Conservation (phyloP, 2,329 filamentous ascomycete species). For the Coniochaeta pulveracea region DNA sequence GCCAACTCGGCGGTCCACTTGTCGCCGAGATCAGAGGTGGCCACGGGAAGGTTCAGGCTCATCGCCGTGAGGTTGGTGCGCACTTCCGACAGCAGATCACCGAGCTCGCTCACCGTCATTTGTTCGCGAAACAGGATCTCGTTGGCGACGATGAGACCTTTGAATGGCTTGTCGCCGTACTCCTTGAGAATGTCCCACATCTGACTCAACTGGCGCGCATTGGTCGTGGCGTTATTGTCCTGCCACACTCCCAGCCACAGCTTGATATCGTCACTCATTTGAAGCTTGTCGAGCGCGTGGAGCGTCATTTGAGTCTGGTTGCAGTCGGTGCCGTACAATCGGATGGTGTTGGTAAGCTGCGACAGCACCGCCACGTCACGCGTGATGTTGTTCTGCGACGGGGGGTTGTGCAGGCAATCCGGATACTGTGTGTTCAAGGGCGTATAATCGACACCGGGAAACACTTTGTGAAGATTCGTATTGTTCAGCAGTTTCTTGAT, state of each 20-base stretch:
- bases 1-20: slow-evolving; percentile 70
- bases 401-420: slow-evolving; percentile 62
- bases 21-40: slow-evolving; percentile 80
- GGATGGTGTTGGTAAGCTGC: slow-evolving; percentile 77
- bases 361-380: slow-evolving; percentile 82
- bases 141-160: slow-evolving; percentile 72
- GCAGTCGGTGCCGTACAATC: slow-evolving; percentile 91
- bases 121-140: slow-evolving; percentile 69
- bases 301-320: slow-evolving; percentile 94
- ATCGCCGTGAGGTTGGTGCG: slow-evolving; percentile 59
- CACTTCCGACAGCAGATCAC: slow-evolving; percentile 53
- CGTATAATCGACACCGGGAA: slow-evolving; percentile 92
- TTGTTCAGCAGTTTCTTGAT: slow-evolving; percentile 79
- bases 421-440: slow-evolving; percentile 87
- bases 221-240: slow-evolving; percentile 73
- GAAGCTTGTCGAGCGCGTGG: slow-evolving; percentile 64
- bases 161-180: slow-evolving; percentile 60
- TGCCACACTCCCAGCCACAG: slow-evolving; percentile 95
- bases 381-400: slow-evolving; percentile 90
- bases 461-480: slow-evolving; percentile 75
- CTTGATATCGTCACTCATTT: slow-evolving; percentile 63
- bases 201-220: slow-evolving; percentile 66
- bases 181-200: slow-evolving; percentile 75
- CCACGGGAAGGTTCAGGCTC: slow-evolving; percentile 61
- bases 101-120: slow-evolving; percentile 54